Evolutionary conservation across 2,329 filamentous ascomycete genomes (phyloP).

Genomic region (Fusarium fracticaudum): DNA sequence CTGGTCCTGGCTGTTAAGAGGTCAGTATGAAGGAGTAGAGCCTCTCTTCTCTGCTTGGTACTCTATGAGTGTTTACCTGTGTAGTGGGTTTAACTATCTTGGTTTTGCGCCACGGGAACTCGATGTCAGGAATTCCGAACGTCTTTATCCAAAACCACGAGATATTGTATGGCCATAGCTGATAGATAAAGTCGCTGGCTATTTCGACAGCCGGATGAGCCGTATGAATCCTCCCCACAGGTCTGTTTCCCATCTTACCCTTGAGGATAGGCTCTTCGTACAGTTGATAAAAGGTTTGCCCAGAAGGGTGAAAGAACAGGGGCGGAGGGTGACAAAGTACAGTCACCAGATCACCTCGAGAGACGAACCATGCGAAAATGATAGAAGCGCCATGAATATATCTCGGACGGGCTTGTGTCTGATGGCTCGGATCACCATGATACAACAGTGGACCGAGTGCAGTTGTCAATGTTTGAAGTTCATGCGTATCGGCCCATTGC

Average conservation of each 20-base stretch:
- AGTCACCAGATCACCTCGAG: constrained; percentile 11
- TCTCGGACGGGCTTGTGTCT: not conserved
- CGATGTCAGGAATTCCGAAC: not conserved
- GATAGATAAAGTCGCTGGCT: not conserved
- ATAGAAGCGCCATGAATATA: constrained; percentile 36
- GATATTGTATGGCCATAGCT: constrained; percentile 30
- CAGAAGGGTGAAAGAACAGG: constrained; percentile 19
- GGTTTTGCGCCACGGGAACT: not conserved
- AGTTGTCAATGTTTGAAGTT: constrained; percentile 24
- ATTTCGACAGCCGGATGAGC: constrained; percentile 4
- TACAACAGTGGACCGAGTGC: constrained; percentile 26
- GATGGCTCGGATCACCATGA: not conserved
- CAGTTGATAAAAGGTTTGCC: constrained; percentile 17
- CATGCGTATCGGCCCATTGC: constrained; percentile 25
- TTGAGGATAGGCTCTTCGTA: constrained; percentile 31
- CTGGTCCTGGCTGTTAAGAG: not conserved
- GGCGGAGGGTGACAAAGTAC: constrained; percentile 30
- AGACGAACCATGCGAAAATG: constrained; percentile 27
- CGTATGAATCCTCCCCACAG: not conserved
- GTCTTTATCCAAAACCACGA: not conserved
- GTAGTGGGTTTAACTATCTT: rapidly evolving
- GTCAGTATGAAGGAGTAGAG: not conserved
- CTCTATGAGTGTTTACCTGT: not conserved
- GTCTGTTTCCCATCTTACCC: constrained; percentile 2
- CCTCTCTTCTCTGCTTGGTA: not conserved